Evolutionary conservation across 2,329 filamentous ascomycete genomes (phyloP).

Genomic region (Exophiala sp.): DNA sequence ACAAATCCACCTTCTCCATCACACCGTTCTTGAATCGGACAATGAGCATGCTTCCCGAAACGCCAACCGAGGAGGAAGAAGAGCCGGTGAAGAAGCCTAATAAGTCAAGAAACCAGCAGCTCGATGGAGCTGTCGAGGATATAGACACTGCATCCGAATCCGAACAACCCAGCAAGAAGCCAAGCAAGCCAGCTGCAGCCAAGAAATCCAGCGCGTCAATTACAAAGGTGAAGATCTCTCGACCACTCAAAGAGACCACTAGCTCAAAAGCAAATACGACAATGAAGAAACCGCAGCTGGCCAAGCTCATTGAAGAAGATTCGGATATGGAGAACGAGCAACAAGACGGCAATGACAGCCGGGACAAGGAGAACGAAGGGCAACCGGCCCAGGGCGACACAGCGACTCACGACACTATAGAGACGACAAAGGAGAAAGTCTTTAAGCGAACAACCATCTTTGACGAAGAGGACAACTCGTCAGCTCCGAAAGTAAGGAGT

Average conservation of each 20-base stretch:
- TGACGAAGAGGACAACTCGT: constrained; percentile 63
- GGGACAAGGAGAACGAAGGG: constrained; percentile 16
- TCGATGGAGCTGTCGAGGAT: constrained; percentile 18
- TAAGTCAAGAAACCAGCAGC: constrained; percentile 7
- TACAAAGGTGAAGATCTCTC: constrained; percentile 7
- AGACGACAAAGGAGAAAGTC: constrained; percentile 64
- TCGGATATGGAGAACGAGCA: constrained; percentile 13
- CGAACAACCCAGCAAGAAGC: constrained; percentile 10
- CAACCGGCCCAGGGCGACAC: constrained; percentile 12
- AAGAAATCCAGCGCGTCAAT: constrained; percentile 1
- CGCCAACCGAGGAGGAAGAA: constrained; percentile 31
- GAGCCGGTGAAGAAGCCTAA: constrained; percentile 30
- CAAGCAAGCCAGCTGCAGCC: constrained; percentile 9
- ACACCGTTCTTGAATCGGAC: constrained; percentile 85
- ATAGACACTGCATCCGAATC: neutral
- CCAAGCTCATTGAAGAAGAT: constrained; percentile 30
- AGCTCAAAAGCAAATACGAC: constrained; percentile 35
- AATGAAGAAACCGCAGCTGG: constrained; percentile 27
- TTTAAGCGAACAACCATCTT: constrained; percentile 59
- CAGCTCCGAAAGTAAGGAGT: constrained; percentile 31
- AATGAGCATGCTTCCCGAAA: constrained; percentile 50
- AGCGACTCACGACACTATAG: constrained; percentile 29
- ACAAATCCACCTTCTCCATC: constrained; percentile 89
- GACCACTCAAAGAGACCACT: constrained; percentile 37
- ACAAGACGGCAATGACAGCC: constrained; percentile 5